These are phyloP conservation scores for Corylus heterophylla DNA, from an alignment of 306 rosid genomes.

Conservation along the genomic window DNA sequence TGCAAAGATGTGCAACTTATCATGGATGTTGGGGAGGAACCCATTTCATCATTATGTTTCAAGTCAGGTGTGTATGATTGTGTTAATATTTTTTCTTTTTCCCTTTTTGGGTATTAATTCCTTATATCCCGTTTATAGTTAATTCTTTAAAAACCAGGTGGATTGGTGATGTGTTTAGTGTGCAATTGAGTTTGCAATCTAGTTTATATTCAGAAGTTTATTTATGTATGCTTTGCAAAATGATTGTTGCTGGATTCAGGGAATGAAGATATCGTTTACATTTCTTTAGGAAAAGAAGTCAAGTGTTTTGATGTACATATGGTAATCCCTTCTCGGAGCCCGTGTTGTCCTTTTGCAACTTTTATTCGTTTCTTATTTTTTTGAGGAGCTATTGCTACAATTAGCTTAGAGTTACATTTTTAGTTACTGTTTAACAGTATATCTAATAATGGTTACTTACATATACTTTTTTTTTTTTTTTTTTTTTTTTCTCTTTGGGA, in stretches of 20 bases:
- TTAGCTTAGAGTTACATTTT: not conserved
- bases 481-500: slow-evolving; percentile 37
- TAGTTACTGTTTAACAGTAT: not conserved
- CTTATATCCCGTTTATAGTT: not conserved
- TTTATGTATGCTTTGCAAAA: slow-evolving; percentile 19
- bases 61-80: slow-evolving; percentile 52
- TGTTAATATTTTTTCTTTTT: not conserved
- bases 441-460: not conserved
- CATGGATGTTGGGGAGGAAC: slow-evolving; percentile 70
- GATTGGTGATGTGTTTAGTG: slow-evolving; percentile 1
- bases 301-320: slow-evolving; percentile 77
- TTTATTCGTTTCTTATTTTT: slow-evolving; percentile 1
- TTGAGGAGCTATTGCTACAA: not conserved
- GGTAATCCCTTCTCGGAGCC: slow-evolving; percentile 53
- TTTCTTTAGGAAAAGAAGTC: slow-evolving; percentile 79
- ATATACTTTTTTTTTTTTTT: not conserved
- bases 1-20: slow-evolving; percentile 57
- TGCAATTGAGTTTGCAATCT: not conserved
- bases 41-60: slow-evolving; percentile 73
- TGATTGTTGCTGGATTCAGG: slow-evolving; percentile 53
- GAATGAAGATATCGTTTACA: slow-evolving; percentile 72
- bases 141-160: not conserved
- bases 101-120: not conserved
- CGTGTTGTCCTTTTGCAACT: slow-evolving; percentile 19
- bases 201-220: not conserved